Conservation (phyloP, 2,329 filamentous ascomycete species). For the Akanthomyces dipterigenus region DNA sequence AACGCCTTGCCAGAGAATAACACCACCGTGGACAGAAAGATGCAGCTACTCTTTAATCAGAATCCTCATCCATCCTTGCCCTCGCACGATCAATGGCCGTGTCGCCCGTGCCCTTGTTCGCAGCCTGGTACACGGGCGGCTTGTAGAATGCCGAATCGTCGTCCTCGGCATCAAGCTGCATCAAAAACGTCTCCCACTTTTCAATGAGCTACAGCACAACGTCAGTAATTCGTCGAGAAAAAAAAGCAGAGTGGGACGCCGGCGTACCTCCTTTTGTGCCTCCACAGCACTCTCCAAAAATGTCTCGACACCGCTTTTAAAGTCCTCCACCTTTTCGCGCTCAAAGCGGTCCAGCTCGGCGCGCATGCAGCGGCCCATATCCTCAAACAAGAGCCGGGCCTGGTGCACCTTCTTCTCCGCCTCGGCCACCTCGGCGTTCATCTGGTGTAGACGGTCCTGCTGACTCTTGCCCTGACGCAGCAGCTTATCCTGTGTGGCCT, state of each 20-base stretch:
- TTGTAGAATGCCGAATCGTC: constrained; percentile 65
- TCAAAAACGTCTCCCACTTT: constrained; percentile 96
- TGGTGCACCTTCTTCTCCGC: constrained; percentile 91
- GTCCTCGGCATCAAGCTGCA: constrained; percentile 92
- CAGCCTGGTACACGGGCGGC: constrained; percentile 49
- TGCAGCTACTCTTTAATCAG: constrained; percentile 36
- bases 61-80: constrained; percentile 54
- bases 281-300: constrained; percentile 96
- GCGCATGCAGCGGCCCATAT: constrained; percentile 93
- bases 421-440: constrained; percentile 89
- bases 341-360: constrained; percentile 90
- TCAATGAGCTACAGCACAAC: constrained; percentile 54
- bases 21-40: background rate
- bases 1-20: constrained; percentile 5
- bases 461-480: constrained; percentile 90
- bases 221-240: constrained; percentile 15
- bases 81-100: constrained; percentile 55
- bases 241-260: background rate
- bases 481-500: constrained; percentile 86
- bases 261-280: constrained; percentile 89
- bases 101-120: constrained; percentile 44
- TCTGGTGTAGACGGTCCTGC: constrained; percentile 88
- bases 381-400: constrained; percentile 83
- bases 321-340: constrained; percentile 96
- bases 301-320: constrained; percentile 96